Evolutionary conservation across 768 basidiomycete genomes (phyloP).

Genomic region (Cyclocybe cylindracea): DNA sequence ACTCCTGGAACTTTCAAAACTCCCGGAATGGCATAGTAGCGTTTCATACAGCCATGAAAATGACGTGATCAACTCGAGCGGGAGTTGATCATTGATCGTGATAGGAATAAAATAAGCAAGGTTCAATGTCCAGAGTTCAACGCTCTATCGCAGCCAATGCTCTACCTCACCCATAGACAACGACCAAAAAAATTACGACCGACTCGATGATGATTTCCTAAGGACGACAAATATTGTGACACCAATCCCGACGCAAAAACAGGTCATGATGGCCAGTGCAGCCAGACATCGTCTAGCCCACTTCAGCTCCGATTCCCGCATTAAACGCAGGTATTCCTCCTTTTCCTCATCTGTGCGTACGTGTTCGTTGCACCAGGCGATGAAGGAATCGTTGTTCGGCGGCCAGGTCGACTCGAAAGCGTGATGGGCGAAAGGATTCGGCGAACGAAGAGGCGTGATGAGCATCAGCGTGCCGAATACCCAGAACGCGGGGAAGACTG

Average conservation of each 20-base stretch:
- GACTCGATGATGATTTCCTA: slow-evolving; percentile 3
- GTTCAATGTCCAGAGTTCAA: too few species aligned
- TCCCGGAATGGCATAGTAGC: too few species aligned
- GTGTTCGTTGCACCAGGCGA: slow-evolving; percentile 15
- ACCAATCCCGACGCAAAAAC: slow-evolving; percentile 11
- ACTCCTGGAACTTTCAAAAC: too few species aligned
- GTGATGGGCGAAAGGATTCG: slow-evolving; percentile 7
- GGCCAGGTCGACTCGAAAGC: slow-evolving; percentile 9
- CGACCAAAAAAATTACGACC: background rate
- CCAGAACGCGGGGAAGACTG: slow-evolving; percentile 20
- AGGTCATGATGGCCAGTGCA: slow-evolving; percentile 4
- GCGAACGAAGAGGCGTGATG: slow-evolving; percentile 7
- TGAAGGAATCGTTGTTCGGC: slow-evolving; percentile 5
- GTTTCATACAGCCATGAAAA: too few species aligned
- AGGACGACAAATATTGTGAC: slow-evolving; percentile 13
- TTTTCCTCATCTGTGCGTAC: slow-evolving; percentile 14
- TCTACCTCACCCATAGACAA: too few species aligned
- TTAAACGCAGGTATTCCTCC: slow-evolving; percentile 6
- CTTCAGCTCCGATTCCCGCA: slow-evolving; percentile 14
- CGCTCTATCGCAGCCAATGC: too few species aligned
- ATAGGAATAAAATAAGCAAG: too few species aligned
- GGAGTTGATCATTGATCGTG: too few species aligned
- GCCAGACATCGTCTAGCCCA: slow-evolving; percentile 18
- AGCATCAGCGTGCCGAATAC: slow-evolving; percentile 16
- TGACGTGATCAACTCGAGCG: too few species aligned